Evolutionary conservation across 2,329 filamentous ascomycete genomes (phyloP).

Genomic region (Pseudocercospora fuligena): DNA sequence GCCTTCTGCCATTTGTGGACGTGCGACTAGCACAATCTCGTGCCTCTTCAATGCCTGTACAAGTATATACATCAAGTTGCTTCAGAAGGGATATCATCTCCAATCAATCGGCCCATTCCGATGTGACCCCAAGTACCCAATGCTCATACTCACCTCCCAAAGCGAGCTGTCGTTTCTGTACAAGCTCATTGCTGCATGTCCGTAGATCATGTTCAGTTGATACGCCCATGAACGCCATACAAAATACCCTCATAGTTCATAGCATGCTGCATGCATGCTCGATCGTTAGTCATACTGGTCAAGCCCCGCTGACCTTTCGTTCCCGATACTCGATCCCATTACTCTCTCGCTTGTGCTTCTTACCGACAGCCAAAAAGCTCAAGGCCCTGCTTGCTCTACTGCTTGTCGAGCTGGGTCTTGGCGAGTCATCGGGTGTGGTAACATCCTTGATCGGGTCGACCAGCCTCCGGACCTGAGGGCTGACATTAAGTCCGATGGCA

Average conservation of each 20-base stretch:
- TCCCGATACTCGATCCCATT: constrained; percentile 34
- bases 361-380: constrained; percentile 38
- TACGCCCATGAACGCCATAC: background rate
- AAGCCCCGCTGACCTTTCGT: constrained; percentile 24
- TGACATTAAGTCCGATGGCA: constrained; percentile 58
- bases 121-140: background rate
- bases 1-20: background rate
- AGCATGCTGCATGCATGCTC: background rate
- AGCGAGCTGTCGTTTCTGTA: background rate
- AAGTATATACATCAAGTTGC: constrained; percentile 10
- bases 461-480: constrained; percentile 54
- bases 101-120: background rate
- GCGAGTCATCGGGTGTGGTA: constrained; percentile 11
- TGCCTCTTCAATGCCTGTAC: background rate
- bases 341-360: constrained; percentile 27
- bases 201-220: constrained; percentile 4
- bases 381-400: constrained; percentile 39
- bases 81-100: constrained; percentile 1
- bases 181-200: background rate
- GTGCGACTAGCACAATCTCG: background rate
- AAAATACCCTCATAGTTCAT: background rate
- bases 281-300: background rate
- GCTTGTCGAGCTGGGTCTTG: constrained; percentile 34
- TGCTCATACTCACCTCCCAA: background rate
- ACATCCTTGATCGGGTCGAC: constrained; percentile 45